These are phyloP conservation scores for Colletotrichum paranaense DNA, from an alignment of 2,329 filamentous ascomycete species.

Conservation along the genomic window DNA sequence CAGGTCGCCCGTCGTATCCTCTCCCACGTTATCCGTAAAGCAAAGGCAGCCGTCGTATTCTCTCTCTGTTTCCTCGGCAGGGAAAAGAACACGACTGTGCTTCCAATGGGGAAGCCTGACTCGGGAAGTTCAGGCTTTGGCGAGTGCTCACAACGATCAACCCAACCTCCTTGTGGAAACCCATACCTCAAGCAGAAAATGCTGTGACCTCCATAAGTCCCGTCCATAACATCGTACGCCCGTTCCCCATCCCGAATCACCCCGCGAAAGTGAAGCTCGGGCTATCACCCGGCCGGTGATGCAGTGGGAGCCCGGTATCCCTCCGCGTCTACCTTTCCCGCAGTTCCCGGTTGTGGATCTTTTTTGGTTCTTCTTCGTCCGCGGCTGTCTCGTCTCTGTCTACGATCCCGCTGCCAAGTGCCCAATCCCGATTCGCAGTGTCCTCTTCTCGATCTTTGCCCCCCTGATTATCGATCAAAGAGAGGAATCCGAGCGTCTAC, in stretches of 20 bases:
- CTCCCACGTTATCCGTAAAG: neutral
- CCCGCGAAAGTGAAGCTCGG: conserved; percentile 2
- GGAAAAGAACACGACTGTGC: neutral
- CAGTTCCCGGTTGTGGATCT: neutral
- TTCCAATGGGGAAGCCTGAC: neutral
- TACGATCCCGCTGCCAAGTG: neutral
- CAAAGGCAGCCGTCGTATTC: neutral
- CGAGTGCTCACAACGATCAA: neutral
- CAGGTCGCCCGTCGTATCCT: neutral
- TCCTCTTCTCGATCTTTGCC: conserved; percentile 1
- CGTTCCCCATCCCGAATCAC: neutral
- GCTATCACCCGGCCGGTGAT: neutral
- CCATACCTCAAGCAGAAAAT: too few species aligned
- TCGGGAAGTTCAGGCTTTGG: neutral
- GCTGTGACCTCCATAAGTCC: neutral
- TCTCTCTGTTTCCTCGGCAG: neutral
- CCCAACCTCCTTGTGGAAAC: neutral
- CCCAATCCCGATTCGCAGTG: neutral
- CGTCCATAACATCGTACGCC: neutral
- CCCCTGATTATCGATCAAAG: neutral
- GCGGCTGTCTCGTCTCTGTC: neutral
- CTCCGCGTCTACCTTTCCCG: neutral
- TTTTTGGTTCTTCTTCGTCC: neutral
- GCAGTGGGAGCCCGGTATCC: neutral
- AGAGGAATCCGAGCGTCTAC: neutral